Evolutionary conservation across 176 grass and related monocot genomes (phyloP), one percentile per base, ranked within the genome.

Genomic region (Oryza nivara): DNA sequence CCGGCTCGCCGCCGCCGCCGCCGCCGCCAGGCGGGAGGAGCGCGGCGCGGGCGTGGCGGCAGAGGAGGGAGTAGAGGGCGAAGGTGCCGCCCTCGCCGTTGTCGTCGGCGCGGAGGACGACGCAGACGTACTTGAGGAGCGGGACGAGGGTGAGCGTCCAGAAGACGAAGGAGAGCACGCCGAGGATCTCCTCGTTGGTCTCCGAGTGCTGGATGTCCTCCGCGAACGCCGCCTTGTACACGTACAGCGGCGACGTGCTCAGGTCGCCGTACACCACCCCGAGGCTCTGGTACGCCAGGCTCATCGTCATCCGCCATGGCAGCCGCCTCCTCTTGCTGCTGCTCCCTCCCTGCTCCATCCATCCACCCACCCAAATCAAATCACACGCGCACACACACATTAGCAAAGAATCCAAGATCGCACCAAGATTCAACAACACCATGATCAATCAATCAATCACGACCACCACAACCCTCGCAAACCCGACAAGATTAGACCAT

Each of bases 161-260:
- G 91, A 99, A 99, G 74, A 99, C 92, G 86, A 99, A 96, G 83
- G 93, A 99, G 65, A 99, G 88, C 40, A 96, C 96, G 65, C 96
- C 96, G 6, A 93, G 92, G 86, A 99, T 99, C 90, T 99, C 96
- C 73, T 96, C 96, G 77, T 99, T 99, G 46, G 89, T 91, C 76
- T 99, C 91, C 82, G 96, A 88, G 93, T 99, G 96, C 72, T 99
- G 89, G 79, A 99, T 99, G 89, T 99, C 96, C 85, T 96, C 96
- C 1, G 93, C 96, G 81, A 99, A 99, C 47, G 96, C 91, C 74
- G 88, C 92, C 85, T 99, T 99, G 93, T 94, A 96, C 49, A 99
- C 96, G 61, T 99, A 99, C 38, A 99, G 86, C 80, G 96, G 96
- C 49, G 96, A 92, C 30, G 96, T 99, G 90, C 91, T 87, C 12